These are phyloP conservation scores for Aureobasidium sp. DNA, from an alignment of 2,329 filamentous ascomycete genomes.

Conservation along the genomic window DNA sequence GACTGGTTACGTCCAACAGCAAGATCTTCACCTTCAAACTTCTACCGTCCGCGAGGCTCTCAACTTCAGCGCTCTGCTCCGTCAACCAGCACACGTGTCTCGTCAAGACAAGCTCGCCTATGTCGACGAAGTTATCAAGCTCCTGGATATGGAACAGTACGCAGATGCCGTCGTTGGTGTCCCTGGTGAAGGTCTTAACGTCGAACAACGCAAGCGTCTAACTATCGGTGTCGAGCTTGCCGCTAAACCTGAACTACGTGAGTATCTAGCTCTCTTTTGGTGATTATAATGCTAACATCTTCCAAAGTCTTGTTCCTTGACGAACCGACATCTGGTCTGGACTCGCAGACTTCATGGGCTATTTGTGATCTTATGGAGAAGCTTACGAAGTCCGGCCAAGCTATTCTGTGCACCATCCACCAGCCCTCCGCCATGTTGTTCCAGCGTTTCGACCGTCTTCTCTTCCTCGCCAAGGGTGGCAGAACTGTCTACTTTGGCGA, in stretches of 20 bases:
- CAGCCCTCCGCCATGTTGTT: constrained; percentile 95
- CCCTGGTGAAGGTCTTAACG: constrained; percentile 75
- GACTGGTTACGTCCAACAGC: constrained; percentile 87
- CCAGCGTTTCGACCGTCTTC: constrained; percentile 76
- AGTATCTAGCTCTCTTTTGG: no score
- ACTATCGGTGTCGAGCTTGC: constrained; percentile 96
- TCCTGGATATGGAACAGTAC: constrained; percentile 84
- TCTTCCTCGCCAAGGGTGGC: constrained; percentile 70
- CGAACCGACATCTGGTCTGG: constrained; percentile 74
- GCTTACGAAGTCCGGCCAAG: constrained; percentile 79
- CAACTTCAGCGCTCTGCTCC: constrained; percentile 75
- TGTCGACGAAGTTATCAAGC: constrained; percentile 82
- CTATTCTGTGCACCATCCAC: constrained; percentile 94
- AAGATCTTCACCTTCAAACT: constrained; percentile 80
- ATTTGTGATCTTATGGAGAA: constrained; percentile 85
- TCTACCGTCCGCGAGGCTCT: constrained; percentile 84
- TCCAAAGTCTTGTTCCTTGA: constrained; percentile 70
- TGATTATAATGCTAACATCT: no score
- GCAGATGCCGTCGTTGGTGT: constrained; percentile 88
- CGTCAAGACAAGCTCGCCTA: constrained; percentile 75
- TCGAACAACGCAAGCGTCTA: constrained; percentile 63
- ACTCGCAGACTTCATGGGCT: constrained; percentile 88
- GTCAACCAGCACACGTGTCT: constrained; percentile 70
- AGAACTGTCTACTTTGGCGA: constrained; percentile 76
- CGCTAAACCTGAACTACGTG: constrained; percentile 70